Evolutionary conservation across 2,329 filamentous ascomycete species (phyloP), one percentile per base, ranked within the genome.

Genomic region (Aspergillus fumigatus): DNA sequence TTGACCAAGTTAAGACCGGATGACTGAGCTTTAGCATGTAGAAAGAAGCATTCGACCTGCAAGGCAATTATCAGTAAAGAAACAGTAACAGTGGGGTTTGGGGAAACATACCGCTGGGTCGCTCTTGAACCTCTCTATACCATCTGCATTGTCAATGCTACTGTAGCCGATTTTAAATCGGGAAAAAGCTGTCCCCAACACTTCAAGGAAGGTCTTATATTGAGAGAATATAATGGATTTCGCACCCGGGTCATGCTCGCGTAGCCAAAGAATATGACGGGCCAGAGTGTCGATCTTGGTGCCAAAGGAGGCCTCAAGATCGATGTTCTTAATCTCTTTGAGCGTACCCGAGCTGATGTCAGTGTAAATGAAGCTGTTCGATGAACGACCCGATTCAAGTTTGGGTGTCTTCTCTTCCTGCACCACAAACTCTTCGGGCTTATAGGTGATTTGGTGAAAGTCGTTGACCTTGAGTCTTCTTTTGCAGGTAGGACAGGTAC

Each of bases 141-240:
- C 91, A 57, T 84, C 76, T 11, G 81, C 77, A 14, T 83, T 82
- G 56, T 88, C 85, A 55, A 97, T 88, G 3, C 85, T 86, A 8
- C 86, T 84, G 65, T 82, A 87, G 0, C 87, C 86, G 60, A 99
- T 93, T 50, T 84, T 83, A 72, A 90, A 90, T 3, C 82, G 80
- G 1, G 72, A 68, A 51, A 97, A 87, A 0, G 92, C 93, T 9
- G 79, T 80, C 8, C 80, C 81, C 0, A 97, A 79, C 6, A 96
- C 85, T 0, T 82, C 77, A 1, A 97, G 79, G 64, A 97, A 97
- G 53, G 90, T 88, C 54, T 84, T 84, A 72, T 91, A 94, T 74
- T 97, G 93, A 1, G 90, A 95, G 72, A 96, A 99, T n/a, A 97
- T 82, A 69, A 99, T 89, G 0, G 90, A 89, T 70, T 97, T 97